phyloP scores from a whole-genome alignment of 371 early-diverging fungal genomes.

The Funneliformis caledonium region DNA sequence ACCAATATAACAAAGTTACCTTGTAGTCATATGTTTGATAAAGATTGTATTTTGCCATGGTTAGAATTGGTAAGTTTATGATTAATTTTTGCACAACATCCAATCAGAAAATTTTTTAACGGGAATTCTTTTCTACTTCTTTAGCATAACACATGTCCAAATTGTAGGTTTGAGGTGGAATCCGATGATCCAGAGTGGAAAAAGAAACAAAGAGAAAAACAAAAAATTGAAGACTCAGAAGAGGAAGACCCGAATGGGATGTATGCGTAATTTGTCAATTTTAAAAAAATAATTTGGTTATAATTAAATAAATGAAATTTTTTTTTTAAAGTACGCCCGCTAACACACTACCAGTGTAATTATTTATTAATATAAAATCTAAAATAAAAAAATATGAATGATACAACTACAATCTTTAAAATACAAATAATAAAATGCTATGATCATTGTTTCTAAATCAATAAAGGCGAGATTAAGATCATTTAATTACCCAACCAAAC shows the following conservation, averaged over 20 bases:
- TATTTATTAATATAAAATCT: too few relatives aligned
- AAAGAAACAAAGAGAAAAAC: constrained; percentile 47
- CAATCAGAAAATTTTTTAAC: neutral
- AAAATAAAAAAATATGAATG: too few relatives aligned
- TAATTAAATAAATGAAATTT: too few relatives aligned
- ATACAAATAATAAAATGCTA: neutral
- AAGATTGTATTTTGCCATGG: constrained; percentile 69
- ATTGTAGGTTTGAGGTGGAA: constrained; percentile 68
- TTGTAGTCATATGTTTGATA: constrained; percentile 74
- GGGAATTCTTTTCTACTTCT: neutral
- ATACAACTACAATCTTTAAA: too few relatives aligned
- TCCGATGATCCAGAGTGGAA: constrained; percentile 71
- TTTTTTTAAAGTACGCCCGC: too few relatives aligned
- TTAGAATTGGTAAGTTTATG: constrained; percentile 54
- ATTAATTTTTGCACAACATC: neutral
- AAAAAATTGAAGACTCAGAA: neutral
- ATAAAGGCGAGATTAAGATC: neutral
- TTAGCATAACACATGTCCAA: constrained; percentile 76
- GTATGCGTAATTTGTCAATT: neutral
- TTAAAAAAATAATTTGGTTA: too few relatives aligned
- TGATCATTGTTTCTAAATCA: neutral
- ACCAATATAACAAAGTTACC: constrained; percentile 58
- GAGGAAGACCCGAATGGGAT: constrained; percentile 5
- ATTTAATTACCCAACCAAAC: neutral
- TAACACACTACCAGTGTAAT: too few relatives aligned